phyloP scores from a whole-genome alignment of 2,329 filamentous ascomycete species.

The Aureobasidium sp. region DNA sequence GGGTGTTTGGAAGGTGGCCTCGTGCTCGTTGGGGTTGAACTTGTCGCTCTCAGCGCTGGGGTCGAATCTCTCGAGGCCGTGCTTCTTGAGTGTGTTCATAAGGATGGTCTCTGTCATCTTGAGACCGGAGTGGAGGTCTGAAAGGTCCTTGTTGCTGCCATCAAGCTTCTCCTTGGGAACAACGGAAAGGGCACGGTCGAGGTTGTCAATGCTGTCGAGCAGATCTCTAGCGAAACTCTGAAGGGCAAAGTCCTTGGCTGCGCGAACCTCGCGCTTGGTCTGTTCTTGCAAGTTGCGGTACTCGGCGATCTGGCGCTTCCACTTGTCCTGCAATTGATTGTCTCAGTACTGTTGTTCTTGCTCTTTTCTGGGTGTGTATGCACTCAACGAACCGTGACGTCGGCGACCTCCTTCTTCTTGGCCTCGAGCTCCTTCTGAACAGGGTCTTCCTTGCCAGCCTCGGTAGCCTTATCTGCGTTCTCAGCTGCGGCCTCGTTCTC shows the following conservation, averaged over 20 bases:
- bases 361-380: not conserved
- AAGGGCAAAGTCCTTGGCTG: slow-evolving; percentile 85
- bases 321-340: slow-evolving; percentile 65
- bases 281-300: slow-evolving; percentile 98
- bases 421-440: slow-evolving; percentile 61
- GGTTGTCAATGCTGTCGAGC: slow-evolving; percentile 91
- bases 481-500: slow-evolving; percentile 32
- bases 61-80: slow-evolving; percentile 84
- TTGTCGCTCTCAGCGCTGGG: slow-evolving; percentile 65
- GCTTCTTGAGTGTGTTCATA: slow-evolving; percentile 82
- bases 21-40: slow-evolving; percentile 94
- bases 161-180: slow-evolving; percentile 67
- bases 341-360: slow-evolving; percentile 11
- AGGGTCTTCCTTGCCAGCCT: slow-evolving; percentile 30
- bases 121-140: slow-evolving; percentile 76
- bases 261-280: slow-evolving; percentile 80
- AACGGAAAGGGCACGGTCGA: slow-evolving; percentile 80
- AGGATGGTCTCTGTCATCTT: slow-evolving; percentile 93
- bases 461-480: slow-evolving; percentile 24
- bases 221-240: slow-evolving; percentile 91
- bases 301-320: slow-evolving; percentile 86
- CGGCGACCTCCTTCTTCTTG: slow-evolving; percentile 64
- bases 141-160: slow-evolving; percentile 62
- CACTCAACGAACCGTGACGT: slow-evolving; percentile 66
- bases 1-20: slow-evolving; percentile 91